Base-by-base conservation (phyloP, 2,329 filamentous ascomycete genomes). In the Chrysosporium keratinophilum region DNA sequence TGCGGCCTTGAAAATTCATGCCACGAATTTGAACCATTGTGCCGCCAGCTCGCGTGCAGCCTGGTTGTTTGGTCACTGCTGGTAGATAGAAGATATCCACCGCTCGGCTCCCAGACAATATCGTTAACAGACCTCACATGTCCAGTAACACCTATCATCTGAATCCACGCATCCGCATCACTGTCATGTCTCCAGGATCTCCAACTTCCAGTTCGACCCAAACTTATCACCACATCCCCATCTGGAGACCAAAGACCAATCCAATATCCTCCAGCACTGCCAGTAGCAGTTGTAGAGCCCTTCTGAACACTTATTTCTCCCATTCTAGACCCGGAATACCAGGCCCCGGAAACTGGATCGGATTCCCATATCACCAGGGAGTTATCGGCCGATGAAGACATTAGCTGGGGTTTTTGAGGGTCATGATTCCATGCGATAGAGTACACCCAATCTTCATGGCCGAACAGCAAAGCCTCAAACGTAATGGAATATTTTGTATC, bases 391-490 rank as follows among this genome's bases (percentile, higher is more conserved):
- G 93, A 97, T 0, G 91, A 84, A 1, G 91, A 90, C 2, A 98
- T 79, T 7, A 96, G 79, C 61, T 86, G 87, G 11, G 86, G 75
- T 56, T 77, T 80, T 15, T 74, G 71, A 12, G 70, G 63, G 42
- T 74, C 67, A 5, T 76, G 75, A 56, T 79, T 78, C 90, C 90
- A 96, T 52, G 77, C 76, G 1, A 87, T 84, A 54, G 87, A 94
- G 69, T 95, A 97, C 54, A 98, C 91, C 93, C 93, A 98, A 64
- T 98, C 93, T 66, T 98, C 93, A 65, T 98, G 93, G 7, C 93
- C 93, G 2, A 98, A 79, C 5, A 98, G 78, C 2, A 98, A 75
- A 1, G 93, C 93, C 68, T 98, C 93, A 61, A 98, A 97, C 0
- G 89, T 95, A 54, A 95, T 77, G 5, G 85, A 87, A 68, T 87